A percentile compares a stretch with the other conserved stretches of the same genome.
phyloP scores from a whole-genome alignment of 148 eudicot genomes.

The Dysphania ambrosioides region DNA sequence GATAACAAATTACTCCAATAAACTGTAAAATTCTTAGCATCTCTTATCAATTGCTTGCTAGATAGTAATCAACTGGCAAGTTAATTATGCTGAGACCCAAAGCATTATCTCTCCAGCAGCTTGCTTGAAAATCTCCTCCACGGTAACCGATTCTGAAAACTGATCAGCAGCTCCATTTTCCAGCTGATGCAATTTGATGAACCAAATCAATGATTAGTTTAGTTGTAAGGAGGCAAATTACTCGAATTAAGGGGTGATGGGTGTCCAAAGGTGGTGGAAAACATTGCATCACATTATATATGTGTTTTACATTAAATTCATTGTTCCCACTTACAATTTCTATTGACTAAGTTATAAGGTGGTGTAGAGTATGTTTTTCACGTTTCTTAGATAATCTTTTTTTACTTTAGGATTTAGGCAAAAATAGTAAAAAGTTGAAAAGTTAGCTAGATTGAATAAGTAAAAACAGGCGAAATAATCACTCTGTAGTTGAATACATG shows the following conservation, averaged over 20 bases:
- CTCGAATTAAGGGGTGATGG: neutral
- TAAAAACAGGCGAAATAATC: too few species aligned
- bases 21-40: too few species aligned
- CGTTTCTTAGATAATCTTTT: too few species aligned
- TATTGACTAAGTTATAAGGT: too few species aligned
- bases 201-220: neutral
- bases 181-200: slow-evolving; percentile 19
- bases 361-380: too few species aligned
- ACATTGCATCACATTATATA: neutral
- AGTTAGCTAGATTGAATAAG: too few species aligned
- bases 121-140: slow-evolving; percentile 68
- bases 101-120: slow-evolving; percentile 63
- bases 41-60: too few species aligned
- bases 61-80: too few species aligned
- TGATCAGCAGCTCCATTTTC: slow-evolving; percentile 37
- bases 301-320: neutral
- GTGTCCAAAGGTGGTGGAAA: neutral
- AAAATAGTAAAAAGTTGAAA: too few species aligned
- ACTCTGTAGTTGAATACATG: too few species aligned
- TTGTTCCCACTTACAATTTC: neutral
- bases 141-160: slow-evolving; percentile 27
- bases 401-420: too few species aligned
- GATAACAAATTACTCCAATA: too few species aligned
- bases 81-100: slow-evolving; percentile 33
- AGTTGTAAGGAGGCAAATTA: neutral